These are phyloP conservation scores for Didymella glomerata DNA, from an alignment of 2,329 filamentous ascomycete species.

Conservation along the genomic window DNA sequence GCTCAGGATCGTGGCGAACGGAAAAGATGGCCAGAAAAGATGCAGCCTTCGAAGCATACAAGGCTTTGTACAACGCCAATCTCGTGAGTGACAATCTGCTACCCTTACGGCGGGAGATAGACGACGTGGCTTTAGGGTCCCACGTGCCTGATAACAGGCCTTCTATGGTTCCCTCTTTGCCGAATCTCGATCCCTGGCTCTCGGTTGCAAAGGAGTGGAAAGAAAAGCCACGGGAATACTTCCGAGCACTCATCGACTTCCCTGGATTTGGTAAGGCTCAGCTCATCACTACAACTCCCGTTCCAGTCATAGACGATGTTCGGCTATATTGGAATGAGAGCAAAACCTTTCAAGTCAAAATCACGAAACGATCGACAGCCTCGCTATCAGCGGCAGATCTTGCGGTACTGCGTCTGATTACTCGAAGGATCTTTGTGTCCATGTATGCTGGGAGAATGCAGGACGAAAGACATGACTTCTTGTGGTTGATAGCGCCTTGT, in stretches of 20 bases:
- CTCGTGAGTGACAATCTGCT: conserved; percentile 81
- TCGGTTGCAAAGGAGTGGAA: conserved; percentile 26
- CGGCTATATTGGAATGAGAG: conserved; percentile 46
- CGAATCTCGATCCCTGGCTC: conserved; percentile 46
- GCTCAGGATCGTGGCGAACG: conserved; percentile 69
- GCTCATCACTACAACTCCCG: conserved; percentile 31
- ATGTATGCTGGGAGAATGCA: conserved; percentile 34
- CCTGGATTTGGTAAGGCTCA: conserved; percentile 27
- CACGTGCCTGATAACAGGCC: conserved; percentile 38
- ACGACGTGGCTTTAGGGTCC: conserved; percentile 33
- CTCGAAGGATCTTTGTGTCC: conserved; percentile 38
- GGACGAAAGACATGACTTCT: conserved; percentile 38
- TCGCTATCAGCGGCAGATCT: conserved; percentile 30
- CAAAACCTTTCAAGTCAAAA: conserved; percentile 31
- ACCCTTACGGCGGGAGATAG: conserved; percentile 59
- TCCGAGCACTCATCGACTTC: conserved; percentile 33
- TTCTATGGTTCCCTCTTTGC: conserved; percentile 36
- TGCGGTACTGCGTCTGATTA: conserved; percentile 32
- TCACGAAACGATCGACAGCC: conserved; percentile 21
- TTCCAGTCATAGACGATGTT: conserved; percentile 33
- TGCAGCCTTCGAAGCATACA: conserved; percentile 82
- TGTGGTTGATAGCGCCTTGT: conserved; percentile 42
- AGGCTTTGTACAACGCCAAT: conserved; percentile 71
- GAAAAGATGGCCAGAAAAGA: conserved; percentile 80
- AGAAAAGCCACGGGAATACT: conserved; percentile 26